phyloP scores from a whole-genome alignment of 805 yeast species.

The Maudiozyma turicensis region DNA sequence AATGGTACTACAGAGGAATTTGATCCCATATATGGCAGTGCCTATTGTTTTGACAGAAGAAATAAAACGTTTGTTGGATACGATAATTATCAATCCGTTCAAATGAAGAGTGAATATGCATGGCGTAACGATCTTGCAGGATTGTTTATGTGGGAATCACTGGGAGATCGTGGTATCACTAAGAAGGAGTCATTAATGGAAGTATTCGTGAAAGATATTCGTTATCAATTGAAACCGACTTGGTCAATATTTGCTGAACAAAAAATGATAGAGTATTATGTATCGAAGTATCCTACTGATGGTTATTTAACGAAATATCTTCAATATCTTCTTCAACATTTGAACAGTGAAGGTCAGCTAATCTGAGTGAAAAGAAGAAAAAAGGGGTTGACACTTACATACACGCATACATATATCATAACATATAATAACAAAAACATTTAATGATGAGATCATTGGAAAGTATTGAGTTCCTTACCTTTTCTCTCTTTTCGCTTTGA shows the following conservation, averaged over 20 bases:
- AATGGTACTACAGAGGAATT: conserved; percentile 36
- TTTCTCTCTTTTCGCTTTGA: too few relatives aligned
- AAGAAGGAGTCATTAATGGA: conserved; percentile 33
- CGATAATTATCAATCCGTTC: conserved; percentile 50
- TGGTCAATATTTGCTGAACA: conserved; percentile 12
- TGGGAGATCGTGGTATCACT: conserved; percentile 48
- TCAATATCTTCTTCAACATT: background rate
- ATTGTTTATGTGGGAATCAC: conserved; percentile 93
- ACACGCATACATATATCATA: too few relatives aligned
- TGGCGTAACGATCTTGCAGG: conserved; percentile 50
- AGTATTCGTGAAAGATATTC: background rate
- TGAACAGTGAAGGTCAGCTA: too few relatives aligned
- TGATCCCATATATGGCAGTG: conserved; percentile 46
- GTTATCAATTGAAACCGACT: conserved; percentile 9
- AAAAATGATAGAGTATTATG: conserved; percentile 12
- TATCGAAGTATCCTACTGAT: conserved; percentile 10
- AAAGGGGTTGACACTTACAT: too few relatives aligned
- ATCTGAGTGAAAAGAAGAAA: too few relatives aligned
- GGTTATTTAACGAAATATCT: conserved; percentile 8
- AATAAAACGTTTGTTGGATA: conserved; percentile 43
- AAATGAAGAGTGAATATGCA: conserved; percentile 53
- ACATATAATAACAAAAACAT: too few relatives aligned
- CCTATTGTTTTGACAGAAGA: conserved; percentile 38
- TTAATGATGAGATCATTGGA: too few relatives aligned
- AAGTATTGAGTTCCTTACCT: too few relatives aligned